Evolutionary conservation across 2,329 filamentous ascomycete species (phyloP), one percentile per base, ranked within the genome.

Genomic region (Arthrinium phaeospermum): DNA sequence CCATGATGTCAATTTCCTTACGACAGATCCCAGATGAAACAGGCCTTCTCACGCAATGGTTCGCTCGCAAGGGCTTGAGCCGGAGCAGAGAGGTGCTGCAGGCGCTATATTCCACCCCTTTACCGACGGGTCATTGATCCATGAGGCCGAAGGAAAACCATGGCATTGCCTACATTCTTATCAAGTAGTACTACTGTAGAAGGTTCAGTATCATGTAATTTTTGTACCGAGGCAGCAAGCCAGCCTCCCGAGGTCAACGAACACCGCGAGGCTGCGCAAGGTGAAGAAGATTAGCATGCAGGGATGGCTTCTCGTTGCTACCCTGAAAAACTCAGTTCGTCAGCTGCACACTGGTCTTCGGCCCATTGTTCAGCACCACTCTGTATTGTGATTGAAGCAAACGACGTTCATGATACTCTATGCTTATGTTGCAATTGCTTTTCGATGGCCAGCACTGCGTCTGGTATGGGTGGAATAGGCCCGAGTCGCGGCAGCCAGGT

Each of bases 91-190:
- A 16, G 57, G 34, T 37, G 30, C 82, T 84, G 84, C 84, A 86
- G 91, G 88, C 89, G 89, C 91, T 91, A 95, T 95, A 96, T 96
- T 96, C 93, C 93, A 91, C 87, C 85, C 91, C 94, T 90, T 89
- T 94, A 90, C 93, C 91, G 89, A 45, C 10, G 96, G 93, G 90
- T 92, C 94, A 91, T 97, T 87, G 94, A 93, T 91, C 89, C 77
- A 85, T 97, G 93, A 96, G 90, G 94, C 92, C 93, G 90, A 91
- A 91, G 93, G 93, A 91, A 90, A 96, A 96, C 93, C 94, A 95
- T 96, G 90, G 45, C n/a, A 89, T 87, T 76, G 87, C 87, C 91
- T 91, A 94, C 91, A 94, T 92, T 45, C 8, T 27, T 19, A 46
- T 34, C 41, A 14, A 46, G 45, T 13, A 46, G 13, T 47, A 16